Evolutionary conservation across 345 rosid genomes (phyloP).

Genomic region (Pseudoturritis turrita): DNA sequence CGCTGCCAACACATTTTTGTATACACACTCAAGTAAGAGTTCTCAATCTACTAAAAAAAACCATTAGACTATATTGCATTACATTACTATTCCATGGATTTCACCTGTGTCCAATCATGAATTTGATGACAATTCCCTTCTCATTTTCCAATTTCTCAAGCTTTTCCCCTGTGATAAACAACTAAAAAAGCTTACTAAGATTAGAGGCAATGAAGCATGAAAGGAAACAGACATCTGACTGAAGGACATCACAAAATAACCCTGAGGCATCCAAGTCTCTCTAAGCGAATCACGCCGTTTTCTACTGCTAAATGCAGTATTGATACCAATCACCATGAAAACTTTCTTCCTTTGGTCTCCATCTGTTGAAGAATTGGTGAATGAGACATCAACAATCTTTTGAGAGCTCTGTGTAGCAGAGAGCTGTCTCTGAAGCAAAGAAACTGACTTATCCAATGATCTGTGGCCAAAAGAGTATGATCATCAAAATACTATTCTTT

Average conservation of each 20-base stretch:
- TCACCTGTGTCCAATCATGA: conserved; percentile 98
- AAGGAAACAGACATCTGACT: neutral
- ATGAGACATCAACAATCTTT: conserved; percentile 39
- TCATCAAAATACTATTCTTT: neutral
- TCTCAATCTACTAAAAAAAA: neutral
- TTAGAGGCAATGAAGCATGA: conserved; percentile 5
- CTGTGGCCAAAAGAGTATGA: conserved; percentile 35
- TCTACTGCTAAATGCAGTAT: conserved; percentile 96
- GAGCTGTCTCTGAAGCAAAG: conserved; percentile 73
- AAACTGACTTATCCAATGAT: conserved; percentile 70
- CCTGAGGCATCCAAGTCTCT: conserved; percentile 99
- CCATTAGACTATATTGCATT: neutral
- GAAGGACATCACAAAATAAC: conserved; percentile 29
- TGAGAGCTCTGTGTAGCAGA: conserved; percentile 49
- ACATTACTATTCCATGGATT: neutral
- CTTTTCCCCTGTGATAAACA: conserved; percentile 51
- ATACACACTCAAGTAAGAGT: conserved; percentile 12
- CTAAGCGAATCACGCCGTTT: conserved; percentile 91
- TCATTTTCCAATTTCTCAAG: conserved; percentile 78
- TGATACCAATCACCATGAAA: conserved; percentile 88
- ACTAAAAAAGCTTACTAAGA: neutral
- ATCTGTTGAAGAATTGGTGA: conserved; percentile 25
- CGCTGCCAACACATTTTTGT: conserved; percentile 45
- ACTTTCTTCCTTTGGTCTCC: conserved; percentile 48
- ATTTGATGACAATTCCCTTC: conserved; percentile 81